A percentile compares a stretch with the other conserved stretches of the same genome.
These are phyloP conservation scores for Eutrema yunnanense DNA, from an alignment of 345 rosid genomes.

Conservation along the genomic window DNA sequence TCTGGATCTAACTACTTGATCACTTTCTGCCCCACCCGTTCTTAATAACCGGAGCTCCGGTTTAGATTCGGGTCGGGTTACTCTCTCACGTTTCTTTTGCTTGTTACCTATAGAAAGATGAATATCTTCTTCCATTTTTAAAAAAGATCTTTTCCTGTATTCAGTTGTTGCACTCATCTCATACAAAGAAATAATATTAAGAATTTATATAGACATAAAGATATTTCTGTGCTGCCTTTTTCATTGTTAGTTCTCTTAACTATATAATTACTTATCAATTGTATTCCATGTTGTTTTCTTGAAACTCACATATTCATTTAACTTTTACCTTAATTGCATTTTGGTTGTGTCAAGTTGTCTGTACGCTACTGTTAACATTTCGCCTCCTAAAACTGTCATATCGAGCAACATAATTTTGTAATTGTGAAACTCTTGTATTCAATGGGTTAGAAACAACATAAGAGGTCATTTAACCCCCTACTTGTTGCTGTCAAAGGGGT, in stretches of 20 bases:
- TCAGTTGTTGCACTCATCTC: not conserved
- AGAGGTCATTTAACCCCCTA: not conserved
- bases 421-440: not conserved
- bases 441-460: not conserved
- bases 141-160: not conserved
- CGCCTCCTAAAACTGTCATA: not conserved
- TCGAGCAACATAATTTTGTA: not conserved
- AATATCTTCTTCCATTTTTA: not conserved
- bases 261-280: not conserved
- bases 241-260: not conserved
- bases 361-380: not conserved
- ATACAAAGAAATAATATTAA: not conserved
- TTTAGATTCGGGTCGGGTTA: slow-evolving; percentile 1
- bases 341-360: not conserved
- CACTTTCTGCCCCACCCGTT: slow-evolving; percentile 56
- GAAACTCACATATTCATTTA: not conserved
- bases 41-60: not conserved
- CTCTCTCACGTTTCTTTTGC: slow-evolving; percentile 12
- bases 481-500: not conserved
- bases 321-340: not conserved
- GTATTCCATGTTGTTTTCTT: not conserved
- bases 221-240: not conserved
- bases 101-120: slow-evolving; percentile 2
- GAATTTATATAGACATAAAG: not conserved
- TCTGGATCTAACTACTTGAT: slow-evolving; percentile 70